Evolutionary conservation across 2,329 filamentous ascomycete species (phyloP).

Genomic region (Penicillium verrucosum): DNA sequence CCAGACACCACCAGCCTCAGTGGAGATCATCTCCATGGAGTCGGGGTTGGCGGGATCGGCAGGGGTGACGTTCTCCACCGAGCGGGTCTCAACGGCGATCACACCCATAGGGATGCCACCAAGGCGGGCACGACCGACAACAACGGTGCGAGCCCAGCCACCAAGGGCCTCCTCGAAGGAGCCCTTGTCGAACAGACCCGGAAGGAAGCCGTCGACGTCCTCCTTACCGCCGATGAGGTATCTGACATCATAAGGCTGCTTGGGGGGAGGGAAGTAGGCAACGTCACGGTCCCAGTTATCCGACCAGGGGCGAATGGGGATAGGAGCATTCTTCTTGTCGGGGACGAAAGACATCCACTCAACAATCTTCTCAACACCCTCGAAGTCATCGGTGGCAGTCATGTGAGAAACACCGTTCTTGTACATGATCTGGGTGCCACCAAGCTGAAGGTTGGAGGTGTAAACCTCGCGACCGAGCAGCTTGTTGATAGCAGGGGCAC

Average conservation of each 20-base stretch:
- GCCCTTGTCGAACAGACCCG: conserved; percentile 91
- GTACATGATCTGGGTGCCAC: conserved; percentile 99
- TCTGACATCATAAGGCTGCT: conserved; percentile 86
- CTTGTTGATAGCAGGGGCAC: conserved; percentile 97
- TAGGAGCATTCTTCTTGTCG: conserved; percentile 87
- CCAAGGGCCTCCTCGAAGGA: conserved; percentile 96
- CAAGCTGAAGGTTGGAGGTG: conserved; percentile 97
- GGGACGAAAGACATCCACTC: conserved; percentile 98
- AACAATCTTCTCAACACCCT: conserved; percentile 95
- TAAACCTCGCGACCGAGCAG: conserved; percentile 96
- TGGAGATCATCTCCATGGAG: conserved; percentile 91
- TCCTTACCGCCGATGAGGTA: conserved; percentile 89
- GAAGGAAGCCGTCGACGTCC: conserved; percentile 77
- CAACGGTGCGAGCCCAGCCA: conserved; percentile 95
- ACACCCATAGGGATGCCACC: conserved; percentile 98
- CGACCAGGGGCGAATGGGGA: conserved; percentile 82
- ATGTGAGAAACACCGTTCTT: conserved; percentile 99
- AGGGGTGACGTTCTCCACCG: conserved; percentile 93
- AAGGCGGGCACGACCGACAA: conserved; percentile 91
- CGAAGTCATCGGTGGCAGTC: conserved; percentile 96
- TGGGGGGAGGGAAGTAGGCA: conserved; percentile 72
- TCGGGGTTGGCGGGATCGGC: conserved; percentile 97
- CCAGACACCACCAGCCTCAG: conserved; percentile 98
- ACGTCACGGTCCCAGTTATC: conserved; percentile 94
- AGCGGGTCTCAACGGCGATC: conserved; percentile 92